A percentile compares a stretch with the other conserved stretches of the same genome.
phyloP scores from a whole-genome alignment of 768 basidiomycete species.

The Baorangia bicolor region DNA sequence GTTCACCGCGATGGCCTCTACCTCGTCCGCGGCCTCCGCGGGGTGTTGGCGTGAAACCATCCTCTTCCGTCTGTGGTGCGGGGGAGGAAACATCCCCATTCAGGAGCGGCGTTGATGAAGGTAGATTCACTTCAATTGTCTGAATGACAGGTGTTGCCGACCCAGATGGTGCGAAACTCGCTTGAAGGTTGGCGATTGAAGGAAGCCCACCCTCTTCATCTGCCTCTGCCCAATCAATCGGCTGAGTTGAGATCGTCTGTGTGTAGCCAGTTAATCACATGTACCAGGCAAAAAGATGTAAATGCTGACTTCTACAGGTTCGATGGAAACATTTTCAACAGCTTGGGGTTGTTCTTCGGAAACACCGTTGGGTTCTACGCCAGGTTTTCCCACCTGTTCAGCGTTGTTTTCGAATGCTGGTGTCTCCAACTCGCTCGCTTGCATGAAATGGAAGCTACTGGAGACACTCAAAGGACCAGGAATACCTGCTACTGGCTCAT shows the following conservation, averaged over 20 bases:
- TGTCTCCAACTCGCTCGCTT: slow-evolving; percentile 73
- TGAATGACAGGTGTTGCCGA: slow-evolving; percentile 56
- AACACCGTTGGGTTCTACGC: slow-evolving; percentile 25
- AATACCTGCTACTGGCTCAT: slow-evolving; percentile 40
- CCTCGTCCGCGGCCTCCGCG: slow-evolving; percentile 51
- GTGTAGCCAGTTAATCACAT: neutral
- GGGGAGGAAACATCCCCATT: slow-evolving; percentile 24
- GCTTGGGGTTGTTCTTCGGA: slow-evolving; percentile 19
- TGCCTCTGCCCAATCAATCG: slow-evolving; percentile 75
- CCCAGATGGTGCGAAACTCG: slow-evolving; percentile 73
- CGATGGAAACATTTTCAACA: slow-evolving; percentile 5
- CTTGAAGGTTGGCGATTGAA: slow-evolving; percentile 73
- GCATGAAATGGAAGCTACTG: slow-evolving; percentile 75
- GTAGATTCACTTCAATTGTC: slow-evolving; percentile 36
- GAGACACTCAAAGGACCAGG: slow-evolving; percentile 40
- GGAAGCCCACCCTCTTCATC: slow-evolving; percentile 80
- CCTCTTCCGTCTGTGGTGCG: slow-evolving; percentile 44
- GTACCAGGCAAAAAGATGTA: neutral
- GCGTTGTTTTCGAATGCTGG: slow-evolving; percentile 49
- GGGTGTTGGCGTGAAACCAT: slow-evolving; percentile 55
- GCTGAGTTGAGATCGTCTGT: slow-evolving; percentile 27
- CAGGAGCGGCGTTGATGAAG: slow-evolving; percentile 16
- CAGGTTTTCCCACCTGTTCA: slow-evolving; percentile 57
- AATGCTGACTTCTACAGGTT: slow-evolving; percentile 35
- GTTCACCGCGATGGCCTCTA: slow-evolving; percentile 42